Base-by-base conservation (phyloP, 2,329 filamentous ascomycete genomes). In the Talaromyces atroroseus region DNA sequence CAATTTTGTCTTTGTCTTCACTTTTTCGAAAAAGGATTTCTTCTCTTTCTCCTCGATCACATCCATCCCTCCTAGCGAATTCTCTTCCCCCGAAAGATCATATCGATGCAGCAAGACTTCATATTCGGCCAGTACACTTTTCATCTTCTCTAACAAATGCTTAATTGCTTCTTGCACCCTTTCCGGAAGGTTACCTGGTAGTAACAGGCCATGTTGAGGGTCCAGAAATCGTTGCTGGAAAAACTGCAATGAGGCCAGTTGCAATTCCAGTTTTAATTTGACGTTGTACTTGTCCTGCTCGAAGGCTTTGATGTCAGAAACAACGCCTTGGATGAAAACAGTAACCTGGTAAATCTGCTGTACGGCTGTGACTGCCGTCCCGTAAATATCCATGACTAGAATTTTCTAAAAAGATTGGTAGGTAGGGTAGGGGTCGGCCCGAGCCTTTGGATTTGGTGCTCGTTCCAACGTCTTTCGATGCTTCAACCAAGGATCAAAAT, bases 361-460 rank as follows among this genome's bases (percentile, higher is more conserved):
- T 16, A 66, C 60, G n/a, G 61, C 66, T 7, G 65, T 67, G 8
- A 61, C 56, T 23, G 65, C 63, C 11, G 66, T 67, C 8, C 64
- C 64, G 53, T 66, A 68, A 34, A 67, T 40, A 57, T 68, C 66
- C 65, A 68, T 68, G 18, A n/a, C n/a, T n/a, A n/a, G n/a, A n/a
- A n/a, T n/a, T n/a, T n/a, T 29, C 8, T 29, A 29, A 29, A 29
- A 29, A 29, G 4, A 29, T 5, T 29, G n/a, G n/a, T n/a, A n/a
- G n/a, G n/a, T n/a, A n/a, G 8, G 26, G 26, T 29, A 5, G 26
- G 26, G 26, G 26, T 29, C 26, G 26, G 26, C 26, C 26, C 26
- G 26, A 29, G 26, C 26, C 26, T 29, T 29, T 8, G 26, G 26
- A n/a, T n/a, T 29, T 29, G 26, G 8, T 29, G 26, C 26, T 29